Base-by-base conservation (phyloP, 768 basidiomycete genomes). In the Mycena vitilis region DNA sequence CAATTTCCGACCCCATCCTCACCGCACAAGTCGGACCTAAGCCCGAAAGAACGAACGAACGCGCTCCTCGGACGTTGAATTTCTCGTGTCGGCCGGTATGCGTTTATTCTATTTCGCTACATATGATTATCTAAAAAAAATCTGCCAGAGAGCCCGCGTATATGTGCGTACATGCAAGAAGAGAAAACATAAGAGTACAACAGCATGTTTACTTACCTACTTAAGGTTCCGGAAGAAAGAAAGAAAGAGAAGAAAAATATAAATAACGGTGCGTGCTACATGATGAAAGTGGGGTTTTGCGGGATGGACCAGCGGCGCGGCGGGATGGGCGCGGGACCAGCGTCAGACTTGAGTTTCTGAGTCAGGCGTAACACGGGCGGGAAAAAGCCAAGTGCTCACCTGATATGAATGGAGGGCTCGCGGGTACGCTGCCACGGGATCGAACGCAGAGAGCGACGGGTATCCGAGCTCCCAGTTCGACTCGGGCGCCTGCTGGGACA, bases 391-490 rank as follows among this genome's bases (percentile, higher is more conserved):
- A 16, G 4, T 40, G 38, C 60, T 36, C 45, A 67, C 65, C 16
- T 60, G 57, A 25, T 65, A 54, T 2, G 40, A 20, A 18, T 68
- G 63, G 23, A 71, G 57, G 30, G 66, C 45, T 36, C 70, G 62
- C 6, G 70, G 70, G 64, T 65, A 71, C 51, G 70, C 16, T 37
- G 66, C 22, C 12, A 61, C 59, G 9, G 70, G 63, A 48, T 71
- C 66, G 60, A 71, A 71, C 23, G 36, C 16, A 0, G 66, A 63
- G 16, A 60, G 23, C 18, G 70, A 37, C 2, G 70, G 59, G 40
- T 68, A 71, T n/a, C 37, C 69, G 6, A 68, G 63, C 70, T 71
- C 70, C 70, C 70, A 71, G 53, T 36, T 65, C 37, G 70, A 22
- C 57, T 71, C 66, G 12, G 49, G 34, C 60, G 63, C 60, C 36